Conservation (phyloP, 192 early-diverging fungal genomes). For the Coemansia reversa region DNA sequence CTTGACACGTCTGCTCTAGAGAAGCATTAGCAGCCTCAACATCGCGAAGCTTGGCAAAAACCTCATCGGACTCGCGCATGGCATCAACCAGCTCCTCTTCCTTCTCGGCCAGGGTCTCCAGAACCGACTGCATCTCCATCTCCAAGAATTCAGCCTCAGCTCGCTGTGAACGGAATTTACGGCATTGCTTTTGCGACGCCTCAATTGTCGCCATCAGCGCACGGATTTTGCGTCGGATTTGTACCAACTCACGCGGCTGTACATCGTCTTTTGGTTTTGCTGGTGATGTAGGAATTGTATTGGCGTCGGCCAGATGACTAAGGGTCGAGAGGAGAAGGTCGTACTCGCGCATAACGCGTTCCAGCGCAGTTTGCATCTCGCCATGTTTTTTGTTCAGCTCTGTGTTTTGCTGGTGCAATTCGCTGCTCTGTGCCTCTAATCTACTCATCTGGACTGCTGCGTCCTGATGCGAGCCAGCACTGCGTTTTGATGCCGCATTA, state of each 20-base stretch:
- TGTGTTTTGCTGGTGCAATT: slow-evolving; percentile 15
- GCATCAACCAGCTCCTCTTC: slow-evolving; percentile 35
- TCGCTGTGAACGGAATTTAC: slow-evolving; percentile 48
- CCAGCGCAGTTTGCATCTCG: slow-evolving; percentile 33
- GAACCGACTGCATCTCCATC: slow-evolving; percentile 44
- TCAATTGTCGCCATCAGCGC: slow-evolving; percentile 41
- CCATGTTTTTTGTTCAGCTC: slow-evolving; percentile 16
- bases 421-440: slow-evolving; percentile 13
- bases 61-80: slow-evolving; percentile 35
- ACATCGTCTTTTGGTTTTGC: slow-evolving; percentile 8
- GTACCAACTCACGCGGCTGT: slow-evolving; percentile 36
- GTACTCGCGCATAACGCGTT: slow-evolving; percentile 41
- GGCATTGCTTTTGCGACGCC: slow-evolving; percentile 37
- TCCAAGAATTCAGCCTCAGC: slow-evolving; percentile 52
- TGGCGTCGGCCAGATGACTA: slow-evolving; percentile 35
- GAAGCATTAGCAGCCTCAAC: slow-evolving; percentile 4
- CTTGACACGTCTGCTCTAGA: slow-evolving; percentile 6
- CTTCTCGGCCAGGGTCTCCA: slow-evolving; percentile 37
- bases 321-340: slow-evolving; percentile 28
- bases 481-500: background rate
- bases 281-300: slow-evolving; percentile 38
- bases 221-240: slow-evolving; percentile 45
- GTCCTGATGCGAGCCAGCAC: background rate
- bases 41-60: slow-evolving; percentile 12
- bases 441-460: background rate